Base-by-base conservation (phyloP, 257 asterid genomes). In the Solanum etuberosum region DNA sequence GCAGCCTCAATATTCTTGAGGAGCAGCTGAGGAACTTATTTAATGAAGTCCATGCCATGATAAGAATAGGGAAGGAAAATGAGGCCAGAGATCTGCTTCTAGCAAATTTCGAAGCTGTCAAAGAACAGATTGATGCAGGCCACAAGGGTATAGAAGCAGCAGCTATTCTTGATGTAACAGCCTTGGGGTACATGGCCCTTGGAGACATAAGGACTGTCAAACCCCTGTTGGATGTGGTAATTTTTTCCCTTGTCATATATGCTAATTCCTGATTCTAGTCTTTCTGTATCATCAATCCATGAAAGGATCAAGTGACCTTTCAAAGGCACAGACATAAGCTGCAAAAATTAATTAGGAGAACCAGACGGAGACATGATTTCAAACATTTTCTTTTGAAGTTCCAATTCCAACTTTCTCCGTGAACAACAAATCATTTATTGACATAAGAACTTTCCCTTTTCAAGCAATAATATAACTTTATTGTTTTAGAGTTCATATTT, bases 121-220 rank as follows among this genome's bases (percentile, higher is more conserved):
- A 88, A 89, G 96, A 91, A 83, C 98, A 91, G 92, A 86, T 96
- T 88, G 94, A 92, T 88, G 90, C 93, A 54, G 99, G 97, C 73
- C 85, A 88, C 86, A 91, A 70, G 85, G 94, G 98, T 83, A 92
- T 94, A 70, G 96, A 94, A 92, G 98, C 94, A 90, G 99, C 98
- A 88, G 96, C 98, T 37, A 89, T 89, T 90, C 98, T 97, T 84
- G 98, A 97, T 92, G 96, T 94, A 74, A 85, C 93, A 72, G 98
- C 98, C 42, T 88, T 97, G 90, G 98, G 98, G 35, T 94, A 94
- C 92, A 91, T 94, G 94, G 93, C 95, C 42, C 91, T 97, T 86
- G 96, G 98, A 78, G 95, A 94, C 91, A 80, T 92, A 23, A 82
- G 31, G 87, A 88, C 89, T 73, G 98, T 95, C 72, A 90, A 73